Evolutionary conservation across 169 alveolate genomes (phyloP), one percentile per base, ranked within the genome.

Genomic region (Plasmodium inui): DNA sequence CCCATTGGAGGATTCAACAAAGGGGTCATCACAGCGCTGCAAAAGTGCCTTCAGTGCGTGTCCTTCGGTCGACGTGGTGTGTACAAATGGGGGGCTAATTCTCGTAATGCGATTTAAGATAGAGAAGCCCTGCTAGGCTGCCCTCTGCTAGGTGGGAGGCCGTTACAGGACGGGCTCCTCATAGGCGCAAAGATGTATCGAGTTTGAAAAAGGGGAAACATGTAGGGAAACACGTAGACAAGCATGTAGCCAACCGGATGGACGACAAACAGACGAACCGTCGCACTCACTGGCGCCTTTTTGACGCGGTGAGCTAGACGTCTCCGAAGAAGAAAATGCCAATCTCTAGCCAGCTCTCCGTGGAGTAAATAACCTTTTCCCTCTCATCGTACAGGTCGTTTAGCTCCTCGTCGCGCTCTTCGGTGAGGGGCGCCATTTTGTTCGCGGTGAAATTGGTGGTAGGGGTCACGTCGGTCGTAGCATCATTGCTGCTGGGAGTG

Each of bases 281-380:
- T 19, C 74, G 53, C 6, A 37, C 44, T 6, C 44, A 6, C 44
- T 6, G 44, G 9, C 44, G 9, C 6, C 44, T 6, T n/a, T 41
- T 46, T 12, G 10, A 12, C 22, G 8, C 61, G 22, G 6, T 0
- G 6, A 12, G 57, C n/a, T 46, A 46, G 7, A 89, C 37, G 9
- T 70, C 39, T 2, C 95, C 95, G 67, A 91, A 91, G 34, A 91
- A 71, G 30, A 91, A 91, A 3, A 82, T 71, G 30, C 95, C 92
- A 17, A 91, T 91, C 50, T 91, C 95, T 26, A 82, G 28, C 95
- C 95, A 91, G 37, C 95, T 91, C 46, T 91, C 86, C 2, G 95
- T 50, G 46, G 92, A 61, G 57, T 81, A 91, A 46, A 91, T 71
- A 14, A 82, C 41, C 46, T 91, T 91, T 44, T 91, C 30, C 22